Conservation (phyloP, 768 basidiomycete genomes). For the Rhodotorula kratochvilovae region DNA sequence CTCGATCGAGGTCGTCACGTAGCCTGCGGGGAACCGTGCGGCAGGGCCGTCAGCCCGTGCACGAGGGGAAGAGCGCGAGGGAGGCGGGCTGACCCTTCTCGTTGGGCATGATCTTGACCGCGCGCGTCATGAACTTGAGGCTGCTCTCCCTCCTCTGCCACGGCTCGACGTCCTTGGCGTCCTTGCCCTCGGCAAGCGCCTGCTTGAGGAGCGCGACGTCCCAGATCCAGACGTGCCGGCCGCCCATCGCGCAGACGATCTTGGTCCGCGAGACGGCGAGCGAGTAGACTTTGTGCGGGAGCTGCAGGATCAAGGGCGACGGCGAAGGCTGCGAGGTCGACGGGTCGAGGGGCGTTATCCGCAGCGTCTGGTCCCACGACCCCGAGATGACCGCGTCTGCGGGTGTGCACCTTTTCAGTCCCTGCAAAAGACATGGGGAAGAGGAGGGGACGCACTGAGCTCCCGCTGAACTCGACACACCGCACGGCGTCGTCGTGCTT, state of each 20-base stretch:
- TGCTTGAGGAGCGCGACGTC: slow-evolving; percentile 68
- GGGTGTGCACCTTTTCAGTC: too few species aligned
- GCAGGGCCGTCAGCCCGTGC: too few species aligned
- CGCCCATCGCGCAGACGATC: slow-evolving; percentile 89
- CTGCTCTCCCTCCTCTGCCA: slow-evolving; percentile 83
- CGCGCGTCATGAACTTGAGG: slow-evolving; percentile 89
- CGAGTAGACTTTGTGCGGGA: slow-evolving; percentile 80
- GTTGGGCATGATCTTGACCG: slow-evolving; percentile 84
- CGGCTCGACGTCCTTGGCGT: slow-evolving; percentile 50
- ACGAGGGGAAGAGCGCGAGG: neutral
- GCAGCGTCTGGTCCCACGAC: slow-evolving; percentile 86
- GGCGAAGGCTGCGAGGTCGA: slow-evolving; percentile 51
- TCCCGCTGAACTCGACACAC: slow-evolving; percentile 66
- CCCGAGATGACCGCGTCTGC: slow-evolving; percentile 73
- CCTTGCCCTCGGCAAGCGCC: slow-evolving; percentile 44
- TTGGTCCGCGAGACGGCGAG: slow-evolving; percentile 72
- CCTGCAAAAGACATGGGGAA: neutral
- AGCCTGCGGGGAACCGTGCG: slow-evolving; percentile 55
- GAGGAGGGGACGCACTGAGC: slow-evolving; percentile 54
- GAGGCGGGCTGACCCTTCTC: slow-evolving; percentile 64
- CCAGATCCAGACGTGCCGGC: slow-evolving; percentile 81
- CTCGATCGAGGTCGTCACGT: slow-evolving; percentile 87
- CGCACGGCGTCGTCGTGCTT: slow-evolving; percentile 77
- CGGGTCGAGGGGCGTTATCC: slow-evolving; percentile 69
- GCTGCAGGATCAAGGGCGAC: slow-evolving; percentile 58